Evolutionary conservation across 129 eudicot genomes (phyloP).

Genomic region (Rutidosis leptorrhynchoides): DNA sequence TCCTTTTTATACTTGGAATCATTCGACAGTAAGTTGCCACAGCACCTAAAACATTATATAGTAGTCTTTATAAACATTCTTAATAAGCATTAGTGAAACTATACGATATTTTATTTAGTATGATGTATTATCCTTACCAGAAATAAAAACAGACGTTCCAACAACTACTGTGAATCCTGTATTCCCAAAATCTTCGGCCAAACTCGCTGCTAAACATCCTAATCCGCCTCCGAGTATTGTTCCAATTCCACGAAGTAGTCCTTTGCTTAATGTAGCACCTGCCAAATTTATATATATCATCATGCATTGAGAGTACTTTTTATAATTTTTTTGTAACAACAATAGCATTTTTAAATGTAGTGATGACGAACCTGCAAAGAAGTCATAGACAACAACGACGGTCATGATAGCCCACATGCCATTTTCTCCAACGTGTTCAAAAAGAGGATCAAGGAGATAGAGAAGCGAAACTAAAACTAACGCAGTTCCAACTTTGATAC

Average conservation of each 20-base stretch:
- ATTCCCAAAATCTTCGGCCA: slow-evolving; percentile 54
- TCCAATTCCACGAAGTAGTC: slow-evolving; percentile 69
- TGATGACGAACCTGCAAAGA: slow-evolving; percentile 62
- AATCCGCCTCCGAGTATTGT: slow-evolving; percentile 68
- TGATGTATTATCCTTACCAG: slow-evolving; percentile 39
- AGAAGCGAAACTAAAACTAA: slow-evolving; percentile 70
- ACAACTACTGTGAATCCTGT: slow-evolving; percentile 44
- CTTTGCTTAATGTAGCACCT: slow-evolving; percentile 91
- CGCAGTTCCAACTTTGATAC: slow-evolving; percentile 68
- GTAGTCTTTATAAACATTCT: slow-evolving; percentile 9
- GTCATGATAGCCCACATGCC: slow-evolving; percentile 97
- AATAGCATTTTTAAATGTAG: background rate
- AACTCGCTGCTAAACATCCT: slow-evolving; percentile 62
- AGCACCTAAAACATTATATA: slow-evolving; percentile 42
- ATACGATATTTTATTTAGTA: background rate
- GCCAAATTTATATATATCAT: slow-evolving; percentile 13
- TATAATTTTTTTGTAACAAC: background rate
- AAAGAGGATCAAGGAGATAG: slow-evolving; percentile 65
- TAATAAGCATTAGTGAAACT: background rate
- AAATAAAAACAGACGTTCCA: slow-evolving; percentile 53
- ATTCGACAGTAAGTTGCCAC: slow-evolving; percentile 62
- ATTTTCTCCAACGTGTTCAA: slow-evolving; percentile 68
- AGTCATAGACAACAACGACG: slow-evolving; percentile 76
- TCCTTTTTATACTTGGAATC: slow-evolving; percentile 69
- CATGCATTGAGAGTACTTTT: slow-evolving; percentile 5